Percentiles rank a stretch among this genome's conserved stretches.
phyloP scores from a whole-genome alignment of 2,329 filamentous ascomycete species.

The Neopestalotiopsis clavispora region DNA sequence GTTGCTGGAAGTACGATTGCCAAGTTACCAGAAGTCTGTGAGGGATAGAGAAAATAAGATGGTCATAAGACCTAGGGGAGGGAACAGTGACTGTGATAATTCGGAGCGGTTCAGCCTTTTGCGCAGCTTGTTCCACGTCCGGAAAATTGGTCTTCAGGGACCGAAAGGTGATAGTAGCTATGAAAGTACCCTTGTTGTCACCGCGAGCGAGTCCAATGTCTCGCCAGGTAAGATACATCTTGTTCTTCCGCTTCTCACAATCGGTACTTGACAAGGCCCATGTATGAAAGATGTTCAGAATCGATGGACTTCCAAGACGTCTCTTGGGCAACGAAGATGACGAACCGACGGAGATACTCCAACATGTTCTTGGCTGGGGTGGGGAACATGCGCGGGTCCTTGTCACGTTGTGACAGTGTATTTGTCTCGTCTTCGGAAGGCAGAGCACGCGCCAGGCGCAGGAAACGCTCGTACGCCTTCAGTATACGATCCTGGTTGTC shows the following conservation, averaged over 20 bases:
- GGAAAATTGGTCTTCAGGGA: background rate
- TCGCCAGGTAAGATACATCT: background rate
- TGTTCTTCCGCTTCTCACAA: background rate
- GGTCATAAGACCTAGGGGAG: background rate
- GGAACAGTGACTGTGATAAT: background rate
- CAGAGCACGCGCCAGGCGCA: too few relatives aligned
- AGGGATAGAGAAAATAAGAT: background rate
- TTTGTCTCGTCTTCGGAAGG: too few relatives aligned
- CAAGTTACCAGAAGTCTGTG: background rate
- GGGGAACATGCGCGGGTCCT: too few relatives aligned
- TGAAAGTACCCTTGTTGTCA: background rate
- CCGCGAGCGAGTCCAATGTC: background rate
- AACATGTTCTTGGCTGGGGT: too few relatives aligned
- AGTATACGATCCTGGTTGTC: too few relatives aligned
- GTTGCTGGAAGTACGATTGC: too few relatives aligned
- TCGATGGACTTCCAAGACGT: too few relatives aligned
- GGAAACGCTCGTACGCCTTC: too few relatives aligned
- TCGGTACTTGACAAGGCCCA: background rate
- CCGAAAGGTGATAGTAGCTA: background rate
- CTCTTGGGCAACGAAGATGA: too few relatives aligned
- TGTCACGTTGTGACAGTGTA: too few relatives aligned
- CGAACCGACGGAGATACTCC: too few relatives aligned
- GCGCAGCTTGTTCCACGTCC: background rate
- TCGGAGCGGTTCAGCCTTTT: background rate
- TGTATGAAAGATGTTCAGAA: too few relatives aligned